Percentiles rank a stretch among this genome's conserved stretches.
These are phyloP conservation scores for Phytophthora meadii DNA, from an alignment of 352 stramenopile species.

Conservation along the genomic window DNA sequence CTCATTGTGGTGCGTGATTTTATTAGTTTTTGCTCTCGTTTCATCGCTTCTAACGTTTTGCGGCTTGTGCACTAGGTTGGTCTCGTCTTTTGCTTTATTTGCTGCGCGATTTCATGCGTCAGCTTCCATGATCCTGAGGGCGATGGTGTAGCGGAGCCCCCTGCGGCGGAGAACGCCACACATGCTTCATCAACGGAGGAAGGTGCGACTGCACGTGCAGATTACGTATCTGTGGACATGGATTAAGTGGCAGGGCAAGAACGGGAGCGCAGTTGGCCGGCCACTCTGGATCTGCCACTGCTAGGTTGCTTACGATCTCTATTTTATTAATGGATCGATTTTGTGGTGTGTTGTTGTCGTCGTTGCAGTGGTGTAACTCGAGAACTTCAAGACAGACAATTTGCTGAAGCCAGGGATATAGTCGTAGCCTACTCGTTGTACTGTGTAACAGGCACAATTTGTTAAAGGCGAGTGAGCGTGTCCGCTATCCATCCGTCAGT, in stretches of 20 bases:
- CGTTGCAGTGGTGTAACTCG: slow-evolving; percentile 12
- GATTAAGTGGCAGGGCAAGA: slow-evolving; percentile 40
- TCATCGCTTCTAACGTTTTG: not conserved
- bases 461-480: too few species aligned
- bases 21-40: not conserved
- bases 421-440: too few species aligned
- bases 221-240: slow-evolving; percentile 75
- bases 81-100: slow-evolving; percentile 80
- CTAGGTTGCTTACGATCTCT: slow-evolving; percentile 32
- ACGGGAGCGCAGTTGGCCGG: slow-evolving; percentile 12
- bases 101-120: slow-evolving; percentile 80
- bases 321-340: slow-evolving; percentile 51
- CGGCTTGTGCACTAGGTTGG: slow-evolving; percentile 45
- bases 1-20: slow-evolving; percentile 72
- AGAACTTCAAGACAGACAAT: not conserved
- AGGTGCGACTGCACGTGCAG: slow-evolving; percentile 66
- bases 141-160: slow-evolving; percentile 32
- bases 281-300: slow-evolving; percentile 17
- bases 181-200: slow-evolving; percentile 60
- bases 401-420: too few species aligned
- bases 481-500: too few species aligned
- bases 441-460: too few species aligned
- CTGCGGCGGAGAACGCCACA: slow-evolving; percentile 36
- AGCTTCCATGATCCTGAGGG: slow-evolving; percentile 54
- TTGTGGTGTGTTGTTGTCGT: slow-evolving; percentile 29